These are phyloP conservation scores for Viridothelium virens DNA, from an alignment of 495 filamentous ascomycete species.

Conservation along the genomic window DNA sequence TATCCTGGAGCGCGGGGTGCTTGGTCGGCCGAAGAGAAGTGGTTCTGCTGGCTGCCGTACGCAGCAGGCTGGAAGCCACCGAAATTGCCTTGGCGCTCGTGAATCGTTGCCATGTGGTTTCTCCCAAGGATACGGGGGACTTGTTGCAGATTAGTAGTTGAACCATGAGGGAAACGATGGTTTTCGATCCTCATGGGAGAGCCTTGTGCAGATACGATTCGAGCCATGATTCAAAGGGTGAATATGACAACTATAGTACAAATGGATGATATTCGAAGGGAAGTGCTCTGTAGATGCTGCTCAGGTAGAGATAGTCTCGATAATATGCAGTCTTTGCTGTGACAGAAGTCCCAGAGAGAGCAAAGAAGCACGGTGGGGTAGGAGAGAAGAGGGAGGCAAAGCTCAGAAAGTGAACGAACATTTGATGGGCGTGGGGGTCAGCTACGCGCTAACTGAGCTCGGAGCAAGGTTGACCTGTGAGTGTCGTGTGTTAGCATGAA, in stretches of 20 bases:
- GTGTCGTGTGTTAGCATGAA: constrained; percentile 3
- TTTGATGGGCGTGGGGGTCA: neutral
- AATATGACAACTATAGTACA: too few relatives aligned
- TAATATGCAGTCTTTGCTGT: neutral
- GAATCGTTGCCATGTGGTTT: neutral
- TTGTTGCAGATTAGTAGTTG: neutral
- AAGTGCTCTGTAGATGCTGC: too few relatives aligned
- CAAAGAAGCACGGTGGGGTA: neutral
- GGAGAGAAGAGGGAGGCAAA: neutral
- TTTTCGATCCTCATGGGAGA: neutral
- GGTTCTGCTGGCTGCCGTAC: constrained; percentile 19
- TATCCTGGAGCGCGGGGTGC: constrained; percentile 23
- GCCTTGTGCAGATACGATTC: neutral
- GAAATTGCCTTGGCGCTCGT: constrained; percentile 25
- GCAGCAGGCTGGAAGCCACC: constrained; percentile 17
- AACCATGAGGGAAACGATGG: neutral
- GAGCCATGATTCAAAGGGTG: neutral
- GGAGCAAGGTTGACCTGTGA: neutral
- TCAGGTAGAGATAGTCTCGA: neutral
- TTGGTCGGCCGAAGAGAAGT: constrained; percentile 21
- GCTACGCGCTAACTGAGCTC: constrained; percentile 1
- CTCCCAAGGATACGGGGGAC: neutral
- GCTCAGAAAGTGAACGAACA: constrained; percentile 8
- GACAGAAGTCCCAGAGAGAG: neutral
- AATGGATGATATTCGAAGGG: too few relatives aligned